Conservation (phyloP, 106 monocot species). For the Acorus gramineus region DNA sequence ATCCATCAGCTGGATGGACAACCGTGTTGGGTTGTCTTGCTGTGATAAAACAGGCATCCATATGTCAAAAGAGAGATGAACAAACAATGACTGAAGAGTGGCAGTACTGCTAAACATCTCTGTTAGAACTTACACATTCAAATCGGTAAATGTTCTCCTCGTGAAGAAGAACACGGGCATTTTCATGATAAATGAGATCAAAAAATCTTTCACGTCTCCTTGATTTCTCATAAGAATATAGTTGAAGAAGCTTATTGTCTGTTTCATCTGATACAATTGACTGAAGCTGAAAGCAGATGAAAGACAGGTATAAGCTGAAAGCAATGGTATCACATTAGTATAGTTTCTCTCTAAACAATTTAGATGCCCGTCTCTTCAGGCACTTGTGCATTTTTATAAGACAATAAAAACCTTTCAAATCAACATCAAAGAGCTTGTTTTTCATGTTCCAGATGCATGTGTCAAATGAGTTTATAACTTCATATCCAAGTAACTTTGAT, state of each 20-base stretch:
- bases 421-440: no score
- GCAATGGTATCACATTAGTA: no score
- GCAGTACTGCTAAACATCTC: neutral
- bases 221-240: slow-evolving; percentile 74
- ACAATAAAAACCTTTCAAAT: no score
- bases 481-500: no score
- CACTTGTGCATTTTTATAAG: no score
- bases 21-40: slow-evolving; percentile 16
- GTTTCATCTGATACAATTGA: slow-evolving; percentile 69
- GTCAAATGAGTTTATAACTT: no score
- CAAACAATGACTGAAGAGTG: neutral
- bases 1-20: slow-evolving; percentile 86
- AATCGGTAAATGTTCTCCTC: slow-evolving; percentile 84
- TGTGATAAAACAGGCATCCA: no score
- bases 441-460: no score
- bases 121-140: slow-evolving; percentile 63
- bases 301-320: no score
- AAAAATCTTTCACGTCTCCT: slow-evolving; percentile 42
- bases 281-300: slow-evolving; percentile 60
- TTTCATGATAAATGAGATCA: slow-evolving; percentile 85
- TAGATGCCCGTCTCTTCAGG: no score
- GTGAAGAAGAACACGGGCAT: slow-evolving; percentile 76
- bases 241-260: slow-evolving; percentile 74
- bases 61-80: no score
- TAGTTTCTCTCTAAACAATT: no score